Conservation (phyloP, 768 basidiomycete species). For the Kwoniella heveanensis region DNA sequence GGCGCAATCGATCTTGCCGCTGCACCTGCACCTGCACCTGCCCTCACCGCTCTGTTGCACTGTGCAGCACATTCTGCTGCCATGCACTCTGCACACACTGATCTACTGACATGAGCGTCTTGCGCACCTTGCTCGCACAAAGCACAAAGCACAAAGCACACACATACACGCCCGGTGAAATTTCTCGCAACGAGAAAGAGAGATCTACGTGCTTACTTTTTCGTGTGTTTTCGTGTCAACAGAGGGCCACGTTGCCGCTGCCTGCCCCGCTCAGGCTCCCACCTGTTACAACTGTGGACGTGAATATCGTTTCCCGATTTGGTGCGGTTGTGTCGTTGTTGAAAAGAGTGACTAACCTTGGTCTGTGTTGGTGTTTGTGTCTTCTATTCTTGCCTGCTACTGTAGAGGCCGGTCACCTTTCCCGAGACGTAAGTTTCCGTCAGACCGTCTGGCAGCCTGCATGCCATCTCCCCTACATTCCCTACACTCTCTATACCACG, state of each 20-base stretch:
- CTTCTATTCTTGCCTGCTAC: not conserved
- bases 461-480: no score
- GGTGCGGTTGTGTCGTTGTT: not conserved
- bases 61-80: not conserved
- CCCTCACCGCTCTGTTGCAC: not conserved
- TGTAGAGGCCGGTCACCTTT: conserved; percentile 51
- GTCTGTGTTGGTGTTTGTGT: not conserved
- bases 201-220: not conserved
- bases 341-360: not conserved
- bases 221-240: not conserved
- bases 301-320: conserved; percentile 19
- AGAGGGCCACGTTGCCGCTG: conserved; percentile 54
- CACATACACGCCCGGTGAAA: not conserved
- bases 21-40: not conserved
- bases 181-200: not conserved
- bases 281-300: conserved; percentile 55
- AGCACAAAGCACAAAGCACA: not conserved
- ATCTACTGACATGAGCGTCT: conserved; percentile 4
- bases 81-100: not conserved
- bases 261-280: conserved; percentile 51
- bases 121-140: not conserved
- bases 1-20: conserved; percentile 1
- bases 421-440: conserved; percentile 40
- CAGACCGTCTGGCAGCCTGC: no score
- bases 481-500: not conserved